phyloP scores from a whole-genome alignment of 495 filamentous ascomycete genomes.

The Penicillium coffeae region DNA sequence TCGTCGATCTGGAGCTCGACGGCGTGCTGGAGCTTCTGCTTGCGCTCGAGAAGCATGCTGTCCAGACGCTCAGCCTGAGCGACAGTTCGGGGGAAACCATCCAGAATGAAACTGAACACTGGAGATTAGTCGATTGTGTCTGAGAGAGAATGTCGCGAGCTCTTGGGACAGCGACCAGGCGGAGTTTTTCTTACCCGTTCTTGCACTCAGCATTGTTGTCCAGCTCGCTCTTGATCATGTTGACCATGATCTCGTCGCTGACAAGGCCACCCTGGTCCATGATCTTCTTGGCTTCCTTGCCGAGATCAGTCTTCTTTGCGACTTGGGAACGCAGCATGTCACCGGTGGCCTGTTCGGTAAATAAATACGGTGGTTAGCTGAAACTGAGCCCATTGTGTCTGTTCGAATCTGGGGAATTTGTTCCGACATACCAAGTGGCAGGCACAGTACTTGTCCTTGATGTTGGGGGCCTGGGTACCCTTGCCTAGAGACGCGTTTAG shows the following conservation, averaged over 20 bases:
- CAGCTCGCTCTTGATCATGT: conserved; percentile 98
- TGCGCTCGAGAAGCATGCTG: conserved; percentile 71
- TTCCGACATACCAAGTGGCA: conserved; percentile 81
- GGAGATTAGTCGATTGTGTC: conserved; percentile 12
- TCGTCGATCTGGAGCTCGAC: conserved; percentile 97
- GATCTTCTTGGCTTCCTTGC: conserved; percentile 99
- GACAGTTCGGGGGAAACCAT: conserved; percentile 96
- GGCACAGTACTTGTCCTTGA: conserved; percentile 94
- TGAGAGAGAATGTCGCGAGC: not conserved
- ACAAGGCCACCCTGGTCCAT: conserved; percentile 98
- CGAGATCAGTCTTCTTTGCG: conserved; percentile 92
- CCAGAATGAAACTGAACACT: conserved; percentile 83
- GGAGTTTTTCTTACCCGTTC: conserved; percentile 59
- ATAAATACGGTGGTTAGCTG: conserved; percentile 1
- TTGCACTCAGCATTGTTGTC: conserved; percentile 92
- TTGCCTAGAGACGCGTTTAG: conserved; percentile 64
- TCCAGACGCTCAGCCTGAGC: conserved; percentile 93
- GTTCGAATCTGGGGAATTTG: conserved; percentile 1
- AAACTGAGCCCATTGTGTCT: not conserved
- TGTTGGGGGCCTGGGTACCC: conserved; percentile 95
- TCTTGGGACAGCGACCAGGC: not conserved
- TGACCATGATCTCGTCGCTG: conserved; percentile 97
- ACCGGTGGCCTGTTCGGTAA: conserved; percentile 73
- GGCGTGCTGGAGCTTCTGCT: conserved; percentile 84
- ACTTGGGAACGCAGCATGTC: conserved; percentile 99